Evolutionary conservation across 305 asterid species (phyloP), one percentile per base, ranked within the genome.

Genomic region (Solanum hybrid): DNA sequence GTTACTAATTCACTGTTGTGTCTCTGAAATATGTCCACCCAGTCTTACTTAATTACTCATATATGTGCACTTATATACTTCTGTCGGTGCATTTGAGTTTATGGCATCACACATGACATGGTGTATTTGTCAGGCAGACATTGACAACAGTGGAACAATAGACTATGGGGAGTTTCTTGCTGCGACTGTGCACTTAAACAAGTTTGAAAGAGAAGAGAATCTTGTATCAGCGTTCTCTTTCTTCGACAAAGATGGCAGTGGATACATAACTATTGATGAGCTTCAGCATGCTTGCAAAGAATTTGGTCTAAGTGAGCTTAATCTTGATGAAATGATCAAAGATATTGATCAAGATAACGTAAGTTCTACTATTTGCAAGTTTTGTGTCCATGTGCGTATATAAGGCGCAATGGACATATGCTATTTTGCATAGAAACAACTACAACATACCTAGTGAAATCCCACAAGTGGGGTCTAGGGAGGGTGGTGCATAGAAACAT

Each of bases 211-310:
- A 71, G 77, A 71, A 71, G 77, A 71, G 77, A 71, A 71, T 71
- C 77, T 71, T 71, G 31, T 71, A 71, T 94, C 98, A 5, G 99
- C 99, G 88, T 96, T 96, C 91, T 92, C 98, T 33, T 96, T 93
- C 94, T 96, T 96, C 36, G 98, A 96, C 90, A 96, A 94, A 87
- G 98, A 95, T 91, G 95, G 96, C 22, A 96, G 98, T 91, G 99
- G 99, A 81, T 96, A 95, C 92, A 96, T 96, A 84, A 96, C 99
- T 86, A 93, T 95, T n/a, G 98, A 96, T 51, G 99, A 96, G 92
- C 97, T 96, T 92, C 96, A 95, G 94, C 97, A 94, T 87, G 99
- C 99, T 90, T 96, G 99, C 94, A 94, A 94, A 90, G 98, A 96
- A 69, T 95, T 96, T 86, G 99, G 99, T 76, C 91, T 96, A 51